Conservation (phyloP, 2,329 filamentous ascomycete species). For the Nothopassalora personata region DNA sequence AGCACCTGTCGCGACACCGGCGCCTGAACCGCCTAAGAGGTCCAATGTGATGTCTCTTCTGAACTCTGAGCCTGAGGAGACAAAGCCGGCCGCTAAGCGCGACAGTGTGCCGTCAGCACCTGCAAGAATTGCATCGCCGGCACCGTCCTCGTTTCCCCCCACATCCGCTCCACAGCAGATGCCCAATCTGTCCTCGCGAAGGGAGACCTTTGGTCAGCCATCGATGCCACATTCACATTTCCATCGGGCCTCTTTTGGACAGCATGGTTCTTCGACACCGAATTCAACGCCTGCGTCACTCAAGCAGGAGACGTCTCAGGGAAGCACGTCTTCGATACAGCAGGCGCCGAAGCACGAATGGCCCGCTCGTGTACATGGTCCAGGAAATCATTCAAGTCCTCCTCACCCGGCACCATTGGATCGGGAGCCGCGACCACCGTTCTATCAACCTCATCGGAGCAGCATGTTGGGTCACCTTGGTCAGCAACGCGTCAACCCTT, state of each 20-base stretch:
- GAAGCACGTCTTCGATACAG: conserved; percentile 12
- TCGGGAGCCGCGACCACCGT: conserved; percentile 26
- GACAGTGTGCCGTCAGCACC: conserved; percentile 25
- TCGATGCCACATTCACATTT: conserved; percentile 24
- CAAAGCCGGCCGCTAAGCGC: conserved; percentile 25
- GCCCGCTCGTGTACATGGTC: conserved; percentile 19
- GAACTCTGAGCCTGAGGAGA: conserved; percentile 31
- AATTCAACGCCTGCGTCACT: conserved; percentile 16
- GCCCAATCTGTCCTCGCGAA: conserved; percentile 15
- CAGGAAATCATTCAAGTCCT: conserved; percentile 19
- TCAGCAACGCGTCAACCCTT: conserved; percentile 30
- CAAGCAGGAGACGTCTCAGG: conserved; percentile 26
- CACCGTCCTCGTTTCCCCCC: conserved; percentile 15
- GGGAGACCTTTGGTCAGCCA: conserved; percentile 28
- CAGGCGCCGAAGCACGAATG: conserved; percentile 25
- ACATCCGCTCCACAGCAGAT: conserved; percentile 16
- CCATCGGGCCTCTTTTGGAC: conserved; percentile 21
- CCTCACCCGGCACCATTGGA: conserved; percentile 25
- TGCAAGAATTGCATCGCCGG: conserved; percentile 24
- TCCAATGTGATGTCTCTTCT: conserved; percentile 34
- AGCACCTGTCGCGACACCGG: conserved; percentile 21
- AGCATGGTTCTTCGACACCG: conserved; percentile 17
- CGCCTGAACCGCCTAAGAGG: conserved; percentile 33
- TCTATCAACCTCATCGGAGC: conserved; percentile 27
- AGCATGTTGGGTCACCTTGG: conserved; percentile 27